Evolutionary conservation across 768 basidiomycete species (phyloP), one percentile per base, ranked within the genome.

Genomic region (Tricholoma bakamatsutake): DNA sequence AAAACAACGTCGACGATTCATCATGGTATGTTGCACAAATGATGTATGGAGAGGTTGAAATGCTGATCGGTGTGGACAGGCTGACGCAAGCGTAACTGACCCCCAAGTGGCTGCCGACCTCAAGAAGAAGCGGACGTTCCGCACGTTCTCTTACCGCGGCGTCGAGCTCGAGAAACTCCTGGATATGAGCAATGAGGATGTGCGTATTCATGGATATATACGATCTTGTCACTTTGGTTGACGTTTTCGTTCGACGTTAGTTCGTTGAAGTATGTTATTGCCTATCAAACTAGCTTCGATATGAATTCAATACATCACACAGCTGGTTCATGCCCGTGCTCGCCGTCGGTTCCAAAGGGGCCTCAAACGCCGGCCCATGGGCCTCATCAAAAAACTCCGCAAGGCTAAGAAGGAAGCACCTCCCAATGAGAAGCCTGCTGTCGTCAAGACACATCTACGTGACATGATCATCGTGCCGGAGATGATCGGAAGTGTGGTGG

Each of bases 401-500:
- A 96, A 97, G 76, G 93, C 97, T 57, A 99, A 99, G 85, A 98
- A 96, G 80, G 94, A 98, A 75, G 93, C 94, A n/a, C 90, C 85
- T 55, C 91, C 96, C 64, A 97, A 98, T 76, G 95, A 98, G 79
- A 98, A 99, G 82, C 97, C 97, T 57, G 82, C 93, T 52, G 90
- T 94, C 64, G 96, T 99, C 69, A 99, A 98, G 84, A 99, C 97
- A 56, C 97, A 99, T 76, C 81, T 99, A 65, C 93, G 97, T 67
- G 88, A 98, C 78, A 98, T 99, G 97, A 96, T 98, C 75, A 88
- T 99, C 75, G 97, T 99, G 57, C 97, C 97, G 50, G 97, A 99
- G 81, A 98, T 99, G 97, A 98, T 99, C 74, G 97, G 97, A 59
- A 88, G 85, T 67, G 92, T 98, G 62, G 86, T 98, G 61, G 97